phyloP scores from a whole-genome alignment of 306 rosid genomes.

The Casuarina glauca region DNA sequence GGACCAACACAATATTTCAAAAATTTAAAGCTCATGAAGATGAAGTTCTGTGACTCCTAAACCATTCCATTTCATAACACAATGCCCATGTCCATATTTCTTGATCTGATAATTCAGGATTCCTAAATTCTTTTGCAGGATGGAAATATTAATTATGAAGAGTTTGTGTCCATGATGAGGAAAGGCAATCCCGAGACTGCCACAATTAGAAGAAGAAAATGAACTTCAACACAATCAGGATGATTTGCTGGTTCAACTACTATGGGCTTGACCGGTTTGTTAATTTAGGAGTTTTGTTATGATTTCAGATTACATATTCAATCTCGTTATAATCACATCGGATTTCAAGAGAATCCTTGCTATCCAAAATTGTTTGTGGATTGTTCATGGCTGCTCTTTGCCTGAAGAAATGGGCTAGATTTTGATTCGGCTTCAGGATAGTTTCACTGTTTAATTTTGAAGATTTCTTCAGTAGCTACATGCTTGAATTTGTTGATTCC shows the following conservation, averaged over 20 bases:
- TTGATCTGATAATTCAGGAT: neutral
- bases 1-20: neutral
- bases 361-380: neutral
- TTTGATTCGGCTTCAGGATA: neutral
- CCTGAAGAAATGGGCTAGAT: neutral
- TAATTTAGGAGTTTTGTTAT: neutral
- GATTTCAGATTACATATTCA: neutral
- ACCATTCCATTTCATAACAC: neutral
- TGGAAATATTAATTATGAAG: constrained; percentile 86
- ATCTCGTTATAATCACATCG: neutral
- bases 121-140: constrained; percentile 54
- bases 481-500: neutral
- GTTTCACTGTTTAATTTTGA: neutral
- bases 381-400: neutral
- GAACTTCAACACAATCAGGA: constrained; percentile 13
- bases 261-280: neutral
- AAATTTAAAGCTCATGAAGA: neutral
- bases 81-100: neutral
- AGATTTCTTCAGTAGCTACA: neutral
- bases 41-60: neutral
- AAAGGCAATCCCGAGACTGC: constrained; percentile 77
- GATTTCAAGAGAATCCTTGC: neutral
- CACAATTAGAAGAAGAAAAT: constrained; percentile 64
- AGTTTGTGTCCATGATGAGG: constrained; percentile 95
- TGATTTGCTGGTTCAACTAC: neutral